Percentiles rank a stretch among this genome's conserved stretches.
Evolutionary conservation across 2,329 filamentous ascomycete genomes (phyloP).

Genomic region (Sporothrix variecibatus): DNA sequence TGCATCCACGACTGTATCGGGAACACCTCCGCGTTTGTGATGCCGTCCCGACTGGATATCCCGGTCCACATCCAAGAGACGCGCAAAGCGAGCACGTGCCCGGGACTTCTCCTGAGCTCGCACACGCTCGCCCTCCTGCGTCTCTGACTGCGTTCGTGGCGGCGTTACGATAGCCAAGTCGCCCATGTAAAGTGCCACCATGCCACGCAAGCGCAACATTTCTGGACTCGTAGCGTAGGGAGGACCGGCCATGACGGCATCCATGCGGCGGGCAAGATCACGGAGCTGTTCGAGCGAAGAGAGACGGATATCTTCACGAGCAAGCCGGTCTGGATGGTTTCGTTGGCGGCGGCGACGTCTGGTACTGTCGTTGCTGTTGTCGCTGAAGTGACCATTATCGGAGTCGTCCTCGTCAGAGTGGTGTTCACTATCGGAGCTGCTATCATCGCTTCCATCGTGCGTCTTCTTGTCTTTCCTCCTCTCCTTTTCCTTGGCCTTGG

Average conservation of each 20-base stretch:
- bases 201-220: conserved; percentile 70
- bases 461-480: neutral
- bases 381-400: neutral
- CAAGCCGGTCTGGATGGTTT: conserved; percentile 31
- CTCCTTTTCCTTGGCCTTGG: conserved; percentile 17
- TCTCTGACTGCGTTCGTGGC: conserved; percentile 34
- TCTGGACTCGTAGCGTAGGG: conserved; percentile 70
- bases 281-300: conserved; percentile 61
- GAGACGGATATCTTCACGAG: conserved; percentile 46
- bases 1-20: conserved; percentile 25
- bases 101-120: conserved; percentile 41
- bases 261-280: conserved; percentile 68
- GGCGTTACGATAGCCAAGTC: conserved; percentile 60
- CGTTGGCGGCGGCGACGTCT: neutral
- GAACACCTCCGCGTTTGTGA: conserved; percentile 16
- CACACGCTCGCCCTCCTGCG: conserved; percentile 40
- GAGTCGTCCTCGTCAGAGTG: neutral
- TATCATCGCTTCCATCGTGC: conserved; percentile 25
- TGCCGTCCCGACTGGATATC: conserved; percentile 18
- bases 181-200: conserved; percentile 72
- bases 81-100: conserved; percentile 44
- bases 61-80: conserved; percentile 38
- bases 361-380: conserved; percentile 27
- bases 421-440: neutral
- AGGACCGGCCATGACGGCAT: conserved; percentile 66